These are phyloP conservation scores for Phaffomyces opuntiae DNA, from an alignment of 805 yeast species.

Conservation along the genomic window DNA sequence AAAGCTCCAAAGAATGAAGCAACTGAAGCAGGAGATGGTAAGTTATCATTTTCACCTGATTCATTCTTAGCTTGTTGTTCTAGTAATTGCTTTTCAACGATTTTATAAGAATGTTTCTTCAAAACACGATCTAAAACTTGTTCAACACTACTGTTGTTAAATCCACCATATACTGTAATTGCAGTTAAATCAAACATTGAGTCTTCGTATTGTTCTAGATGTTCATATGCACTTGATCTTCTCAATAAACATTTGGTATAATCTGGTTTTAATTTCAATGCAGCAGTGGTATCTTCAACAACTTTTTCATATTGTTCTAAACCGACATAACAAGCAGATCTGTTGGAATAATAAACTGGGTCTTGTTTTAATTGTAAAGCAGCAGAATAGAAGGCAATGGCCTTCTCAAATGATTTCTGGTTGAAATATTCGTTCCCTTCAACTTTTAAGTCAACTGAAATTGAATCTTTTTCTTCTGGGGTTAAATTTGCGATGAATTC, in stretches of 20 bases:
- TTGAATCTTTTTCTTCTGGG: constrained; percentile 46
- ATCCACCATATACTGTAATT: constrained; percentile 77
- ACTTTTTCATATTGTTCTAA: constrained; percentile 76
- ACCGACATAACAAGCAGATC: constrained; percentile 93
- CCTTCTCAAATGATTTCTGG: constrained; percentile 60
- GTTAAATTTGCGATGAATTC: constrained; percentile 39
- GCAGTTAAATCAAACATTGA: constrained; percentile 92
- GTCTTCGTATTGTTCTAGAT: constrained; percentile 66
- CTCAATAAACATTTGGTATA: constrained; percentile 88
- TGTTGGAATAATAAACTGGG: constrained; percentile 87
- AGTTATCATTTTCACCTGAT: constrained; percentile 24
- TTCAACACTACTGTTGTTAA: constrained; percentile 71
- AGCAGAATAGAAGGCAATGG: constrained; percentile 69
- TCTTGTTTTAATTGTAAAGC: constrained; percentile 75
- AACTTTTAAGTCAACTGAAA: constrained; percentile 76
- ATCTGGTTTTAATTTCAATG: constrained; percentile 80
- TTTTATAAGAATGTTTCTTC: constrained; percentile 68
- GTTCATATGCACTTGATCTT: constrained; percentile 89
- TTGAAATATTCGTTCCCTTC: constrained; percentile 83
- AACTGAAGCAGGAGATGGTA: constrained; percentile 80
- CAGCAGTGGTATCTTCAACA: constrained; percentile 79
- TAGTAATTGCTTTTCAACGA: constrained; percentile 55
- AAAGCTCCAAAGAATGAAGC: constrained; percentile 89
- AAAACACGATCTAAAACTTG: constrained; percentile 80
- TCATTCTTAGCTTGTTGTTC: constrained; percentile 12